phyloP scores from a whole-genome alignment of 1,284 basidiomycete species.

The Malassezia vespertilionis region DNA sequence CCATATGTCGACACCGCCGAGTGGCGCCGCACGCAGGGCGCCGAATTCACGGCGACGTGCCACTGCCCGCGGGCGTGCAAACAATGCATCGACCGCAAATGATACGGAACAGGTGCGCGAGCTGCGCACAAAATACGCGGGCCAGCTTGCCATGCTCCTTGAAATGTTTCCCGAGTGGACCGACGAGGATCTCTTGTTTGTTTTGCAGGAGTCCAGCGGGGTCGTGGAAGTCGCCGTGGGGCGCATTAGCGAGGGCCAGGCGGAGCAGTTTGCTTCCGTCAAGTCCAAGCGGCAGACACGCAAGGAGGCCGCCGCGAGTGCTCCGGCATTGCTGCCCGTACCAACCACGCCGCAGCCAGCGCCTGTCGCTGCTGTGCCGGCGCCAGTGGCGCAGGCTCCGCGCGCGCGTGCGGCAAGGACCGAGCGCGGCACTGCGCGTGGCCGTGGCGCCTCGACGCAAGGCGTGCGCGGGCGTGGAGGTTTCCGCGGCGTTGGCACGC shows the following conservation, averaged over 20 bases:
- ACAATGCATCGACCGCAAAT: constrained; percentile 23
- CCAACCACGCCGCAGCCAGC: constrained; percentile 18
- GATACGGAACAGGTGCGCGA: constrained; percentile 42
- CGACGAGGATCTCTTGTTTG: constrained; percentile 66
- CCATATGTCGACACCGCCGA: constrained; percentile 16
- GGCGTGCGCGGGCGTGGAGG: constrained; percentile 14
- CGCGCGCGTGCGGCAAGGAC: constrained; percentile 6
- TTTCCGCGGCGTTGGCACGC: constrained; percentile 16
- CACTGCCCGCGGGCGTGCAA: constrained; percentile 1
- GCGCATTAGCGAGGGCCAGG: constrained; percentile 68
- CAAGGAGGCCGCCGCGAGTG: constrained; percentile 28
- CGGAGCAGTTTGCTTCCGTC: constrained; percentile 73
- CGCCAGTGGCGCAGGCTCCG: constrained; percentile 13
- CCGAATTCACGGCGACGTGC: constrained; percentile 13
- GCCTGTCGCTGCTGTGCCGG: constrained; percentile 9
- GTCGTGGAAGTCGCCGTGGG: constrained; percentile 64
- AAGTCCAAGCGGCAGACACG: constrained; percentile 61
- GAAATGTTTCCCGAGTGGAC: constrained; percentile 69
- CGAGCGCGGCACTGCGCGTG: constrained; percentile 7
- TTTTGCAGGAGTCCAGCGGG: constrained; percentile 62
- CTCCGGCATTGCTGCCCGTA: constrained; percentile 17
- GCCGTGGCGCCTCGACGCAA: constrained; percentile 8
- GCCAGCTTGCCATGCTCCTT: constrained; percentile 54
- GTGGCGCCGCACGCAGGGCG: constrained; percentile 13
- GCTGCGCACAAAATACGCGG: constrained; percentile 48